Percentiles rank a stretch among this genome's conserved stretches.
Evolutionary conservation across 345 rosid species (phyloP).

Genomic region (Mallotus nudiflorus): DNA sequence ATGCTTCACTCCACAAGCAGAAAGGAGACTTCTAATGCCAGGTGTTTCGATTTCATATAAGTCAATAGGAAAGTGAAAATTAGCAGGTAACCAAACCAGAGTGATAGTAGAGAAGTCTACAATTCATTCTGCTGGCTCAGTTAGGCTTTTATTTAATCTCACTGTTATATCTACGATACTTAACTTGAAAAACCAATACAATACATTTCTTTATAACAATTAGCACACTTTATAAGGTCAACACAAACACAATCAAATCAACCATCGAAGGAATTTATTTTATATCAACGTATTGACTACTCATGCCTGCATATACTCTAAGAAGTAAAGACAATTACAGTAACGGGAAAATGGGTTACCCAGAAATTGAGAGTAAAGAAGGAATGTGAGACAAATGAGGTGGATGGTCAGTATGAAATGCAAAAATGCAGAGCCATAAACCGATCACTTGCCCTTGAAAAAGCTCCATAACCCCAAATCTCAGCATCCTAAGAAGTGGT

Average conservation of each 20-base stretch:
- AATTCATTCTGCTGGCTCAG: not conserved
- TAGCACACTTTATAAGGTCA: not conserved
- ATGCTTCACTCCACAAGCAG: slow-evolving; percentile 1
- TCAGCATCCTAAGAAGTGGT: slow-evolving; percentile 26
- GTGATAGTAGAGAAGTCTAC: not conserved
- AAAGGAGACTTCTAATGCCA: not conserved
- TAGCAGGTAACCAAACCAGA: not conserved
- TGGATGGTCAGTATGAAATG: slow-evolving; percentile 21
- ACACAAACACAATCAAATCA: not conserved
- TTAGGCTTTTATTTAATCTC: not conserved
- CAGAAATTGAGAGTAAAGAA: slow-evolving; percentile 27
- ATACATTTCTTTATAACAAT: not conserved
- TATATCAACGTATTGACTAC: not conserved
- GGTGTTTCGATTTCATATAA: not conserved
- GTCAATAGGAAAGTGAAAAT: not conserved
- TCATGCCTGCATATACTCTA: not conserved
- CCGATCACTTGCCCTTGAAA: slow-evolving; percentile 32
- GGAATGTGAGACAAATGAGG: slow-evolving; percentile 18
- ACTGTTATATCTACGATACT: not conserved
- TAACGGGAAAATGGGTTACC: slow-evolving; percentile 14
- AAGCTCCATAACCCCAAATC: slow-evolving; percentile 20
- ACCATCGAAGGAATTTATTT: too few species aligned
- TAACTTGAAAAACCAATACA: not conserved
- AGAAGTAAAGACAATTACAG: not conserved
- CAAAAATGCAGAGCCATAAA: slow-evolving; percentile 37